These are phyloP conservation scores for Ramaria rubella DNA, from an alignment of 768 basidiomycete genomes.

Conservation along the genomic window DNA sequence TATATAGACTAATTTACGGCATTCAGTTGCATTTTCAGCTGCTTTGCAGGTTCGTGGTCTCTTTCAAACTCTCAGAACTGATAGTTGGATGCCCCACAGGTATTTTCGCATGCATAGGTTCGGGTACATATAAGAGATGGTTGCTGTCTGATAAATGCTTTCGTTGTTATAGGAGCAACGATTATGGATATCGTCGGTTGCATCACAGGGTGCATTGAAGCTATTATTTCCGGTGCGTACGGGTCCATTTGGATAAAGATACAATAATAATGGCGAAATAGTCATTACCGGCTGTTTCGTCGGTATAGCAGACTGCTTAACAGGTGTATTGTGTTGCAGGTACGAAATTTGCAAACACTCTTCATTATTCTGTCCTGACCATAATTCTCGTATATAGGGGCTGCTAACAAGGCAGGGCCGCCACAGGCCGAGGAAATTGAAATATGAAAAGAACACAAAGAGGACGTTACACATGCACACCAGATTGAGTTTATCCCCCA, in stretches of 20 bases:
- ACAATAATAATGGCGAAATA: conserved; percentile 13
- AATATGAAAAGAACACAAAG: too few species aligned
- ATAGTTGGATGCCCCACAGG: not conserved
- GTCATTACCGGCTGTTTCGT: conserved; percentile 38
- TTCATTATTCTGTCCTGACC: too few species aligned
- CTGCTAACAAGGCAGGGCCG: too few species aligned
- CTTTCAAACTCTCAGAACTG: not conserved
- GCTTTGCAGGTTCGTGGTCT: not conserved
- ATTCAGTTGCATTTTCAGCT: not conserved
- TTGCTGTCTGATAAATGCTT: too few species aligned
- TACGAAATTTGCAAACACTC: conserved; percentile 19
- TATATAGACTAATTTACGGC: too few species aligned
- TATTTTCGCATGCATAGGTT: conserved; percentile 2
- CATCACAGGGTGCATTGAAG: conserved; percentile 41
- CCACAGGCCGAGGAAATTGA: too few species aligned
- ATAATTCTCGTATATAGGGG: too few species aligned
- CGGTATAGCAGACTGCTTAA: conserved; percentile 38
- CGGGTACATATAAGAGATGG: too few species aligned
- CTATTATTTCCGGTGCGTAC: conserved; percentile 38
- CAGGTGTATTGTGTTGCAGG: conserved; percentile 39
- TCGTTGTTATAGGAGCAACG: conserved; percentile 31
- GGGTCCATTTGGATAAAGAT: not conserved
- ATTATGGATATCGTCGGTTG: conserved; percentile 33
- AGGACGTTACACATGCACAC: too few species aligned
- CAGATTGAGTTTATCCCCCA: too few species aligned